A percentile compares a stretch with the other conserved stretches of the same genome.
These are phyloP conservation scores for Neostapfia colusana DNA, from an alignment of 176 grass and related monocot species.

Conservation along the genomic window DNA sequence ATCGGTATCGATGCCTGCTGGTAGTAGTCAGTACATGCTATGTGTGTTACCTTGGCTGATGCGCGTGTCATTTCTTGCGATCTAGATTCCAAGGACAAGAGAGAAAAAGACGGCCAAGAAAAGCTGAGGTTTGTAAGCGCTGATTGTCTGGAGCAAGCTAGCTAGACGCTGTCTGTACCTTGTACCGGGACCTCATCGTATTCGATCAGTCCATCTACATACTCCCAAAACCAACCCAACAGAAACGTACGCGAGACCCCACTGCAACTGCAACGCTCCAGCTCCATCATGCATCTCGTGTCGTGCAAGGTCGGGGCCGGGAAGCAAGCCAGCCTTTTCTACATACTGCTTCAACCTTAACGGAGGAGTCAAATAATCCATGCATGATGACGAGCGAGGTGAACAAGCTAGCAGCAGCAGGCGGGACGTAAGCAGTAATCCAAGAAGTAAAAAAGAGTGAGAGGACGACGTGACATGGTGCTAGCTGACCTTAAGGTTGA, in stretches of 20 bases:
- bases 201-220: constrained; percentile 45
- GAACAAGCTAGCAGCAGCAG: neutral
- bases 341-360: no score
- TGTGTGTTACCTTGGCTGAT: no score
- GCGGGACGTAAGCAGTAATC: neutral
- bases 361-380: no score
- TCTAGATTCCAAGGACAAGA: constrained; percentile 21
- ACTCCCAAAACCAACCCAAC: constrained; percentile 1
- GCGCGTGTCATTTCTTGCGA: neutral
- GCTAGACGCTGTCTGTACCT: constrained; percentile 12
- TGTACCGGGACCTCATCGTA: neutral
- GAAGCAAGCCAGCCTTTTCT: no score
- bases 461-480: neutral
- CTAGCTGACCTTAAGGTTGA: constrained; percentile 78
- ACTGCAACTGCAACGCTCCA: neutral
- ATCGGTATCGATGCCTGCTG: neutral
- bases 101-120: constrained; percentile 12
- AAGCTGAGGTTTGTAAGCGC: constrained; percentile 44
- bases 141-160: constrained; percentile 13
- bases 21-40: no score
- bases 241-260: neutral
- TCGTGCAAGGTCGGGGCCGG: no score
- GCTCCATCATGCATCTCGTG: no score
- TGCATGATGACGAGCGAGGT: no score
- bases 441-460: neutral